Base-by-base conservation (phyloP, 2,329 filamentous ascomycete genomes). In the Verticillium tricorpus region DNA sequence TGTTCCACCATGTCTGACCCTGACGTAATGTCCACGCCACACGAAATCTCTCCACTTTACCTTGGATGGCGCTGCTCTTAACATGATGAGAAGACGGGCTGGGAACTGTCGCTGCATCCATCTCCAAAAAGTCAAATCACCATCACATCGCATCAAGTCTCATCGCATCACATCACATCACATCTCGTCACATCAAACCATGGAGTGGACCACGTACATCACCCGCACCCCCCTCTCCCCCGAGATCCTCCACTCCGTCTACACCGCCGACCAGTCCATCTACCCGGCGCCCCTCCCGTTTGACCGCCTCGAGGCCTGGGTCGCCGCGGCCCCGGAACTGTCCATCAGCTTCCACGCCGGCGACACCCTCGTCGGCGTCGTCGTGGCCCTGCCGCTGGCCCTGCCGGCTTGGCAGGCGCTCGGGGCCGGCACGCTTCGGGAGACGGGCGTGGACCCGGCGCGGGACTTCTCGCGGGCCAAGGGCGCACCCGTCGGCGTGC, bases 231-330 rank as follows among this genome's bases (percentile, higher is more conserved):
- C 61, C 3, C 68, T 71, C 61, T 62, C 58, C 8, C 57, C 66
- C 11, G 50, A 58, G 7, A 19, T 68, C 31, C 62, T 73, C 3
- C 32, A 56, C 3, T 60, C 58, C 12, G 65, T 73, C 58, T 69
- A 70, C 65, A 62, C 60, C 9, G 72, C 70, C 2, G 72, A 74
- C 60, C 71, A 73, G 60, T 67, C 64, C 9, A 73, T 76, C 65
- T 76, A 76, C 61, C 74, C 74, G 7, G 73, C 70, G 5, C 67
- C 72, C n/a, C 65, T 75, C 39, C 65, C 70, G 11, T 69, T 70
- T 58, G 57, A 64, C 1, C 70, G 69, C 15, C 68, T 76, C 19
- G 56, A 65, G 22, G 63, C 65, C 37, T 76, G 74, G 74, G 68
- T 68, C 7, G 54, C 55, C 1, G 65, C 67, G 1, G 69, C 67